These are phyloP conservation scores for Piper longum DNA, from an alignment of 164 flowering plant species.

Conservation along the genomic window DNA sequence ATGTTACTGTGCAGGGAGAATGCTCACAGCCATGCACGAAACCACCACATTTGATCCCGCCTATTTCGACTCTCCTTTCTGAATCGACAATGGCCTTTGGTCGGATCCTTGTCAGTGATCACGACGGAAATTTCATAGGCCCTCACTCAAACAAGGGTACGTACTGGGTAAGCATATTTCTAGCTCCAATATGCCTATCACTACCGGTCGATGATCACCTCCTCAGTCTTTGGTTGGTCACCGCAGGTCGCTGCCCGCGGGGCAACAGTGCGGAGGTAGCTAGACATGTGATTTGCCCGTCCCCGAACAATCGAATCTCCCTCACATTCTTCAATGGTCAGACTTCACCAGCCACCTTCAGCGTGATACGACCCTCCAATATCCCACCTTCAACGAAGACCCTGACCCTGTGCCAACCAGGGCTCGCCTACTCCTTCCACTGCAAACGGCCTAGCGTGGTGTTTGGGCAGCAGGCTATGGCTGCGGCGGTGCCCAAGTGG, in stretches of 20 bases:
- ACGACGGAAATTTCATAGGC: slow-evolving; percentile 72
- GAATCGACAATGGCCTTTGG: slow-evolving; percentile 88
- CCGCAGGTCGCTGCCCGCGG: slow-evolving; percentile 79
- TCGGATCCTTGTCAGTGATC: slow-evolving; percentile 50
- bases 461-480: slow-evolving; percentile 22
- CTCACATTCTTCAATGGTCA: slow-evolving; percentile 73
- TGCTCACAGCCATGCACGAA: slow-evolving; percentile 82
- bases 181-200: neutral
- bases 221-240: neutral
- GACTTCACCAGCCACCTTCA: slow-evolving; percentile 12
- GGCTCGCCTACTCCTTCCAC: slow-evolving; percentile 22
- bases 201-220: neutral
- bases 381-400: slow-evolving; percentile 27
- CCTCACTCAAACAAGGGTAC: slow-evolving; percentile 75
- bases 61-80: slow-evolving; percentile 68
- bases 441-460: slow-evolving; percentile 25
- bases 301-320: slow-evolving; percentile 55
- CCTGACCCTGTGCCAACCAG: slow-evolving; percentile 61
- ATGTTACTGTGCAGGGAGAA: slow-evolving; percentile 46
- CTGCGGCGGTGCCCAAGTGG: slow-evolving; percentile 52
- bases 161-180: slow-evolving; percentile 4
- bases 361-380: slow-evolving; percentile 20
- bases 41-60: slow-evolving; percentile 95
- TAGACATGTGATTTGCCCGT: slow-evolving; percentile 71
- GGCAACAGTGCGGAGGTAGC: slow-evolving; percentile 84